Conservation (phyloP, 768 basidiomycete species). For the Kwoniella bestiolae region DNA sequence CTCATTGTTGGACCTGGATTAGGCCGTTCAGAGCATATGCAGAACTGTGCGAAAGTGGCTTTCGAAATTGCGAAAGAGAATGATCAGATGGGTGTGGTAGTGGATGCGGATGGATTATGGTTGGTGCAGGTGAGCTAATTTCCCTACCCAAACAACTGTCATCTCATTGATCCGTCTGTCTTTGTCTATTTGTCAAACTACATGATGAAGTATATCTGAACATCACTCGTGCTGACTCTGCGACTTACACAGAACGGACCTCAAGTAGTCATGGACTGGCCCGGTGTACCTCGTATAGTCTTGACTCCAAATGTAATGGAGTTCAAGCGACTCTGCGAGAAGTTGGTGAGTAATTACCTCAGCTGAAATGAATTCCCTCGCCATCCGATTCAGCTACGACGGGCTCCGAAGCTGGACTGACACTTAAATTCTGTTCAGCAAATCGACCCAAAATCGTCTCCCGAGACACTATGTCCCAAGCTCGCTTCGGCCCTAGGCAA, state of each 20-base stretch:
- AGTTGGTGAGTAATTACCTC: conserved; percentile 68
- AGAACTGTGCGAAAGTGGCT: conserved; percentile 74
- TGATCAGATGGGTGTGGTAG: conserved; percentile 79
- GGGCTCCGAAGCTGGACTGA: no score
- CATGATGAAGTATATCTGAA: no score
- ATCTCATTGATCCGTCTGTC: no score
- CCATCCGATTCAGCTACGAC: no score
- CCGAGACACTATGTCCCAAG: conserved; percentile 65
- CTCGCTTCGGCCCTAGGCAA: conserved; percentile 80
- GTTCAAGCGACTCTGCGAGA: conserved; percentile 80
- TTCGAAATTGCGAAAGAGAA: conserved; percentile 71
- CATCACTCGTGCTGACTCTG: neutral
- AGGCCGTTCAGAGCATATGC: conserved; percentile 90
- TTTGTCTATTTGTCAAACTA: no score
- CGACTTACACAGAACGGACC: conserved; percentile 71
- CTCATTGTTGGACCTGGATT: conserved; percentile 93
- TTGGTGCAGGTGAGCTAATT: conserved; percentile 62
- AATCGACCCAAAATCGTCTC: conserved; percentile 52
- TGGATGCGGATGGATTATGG: conserved; percentile 92
- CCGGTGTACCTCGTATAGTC: conserved; percentile 81
- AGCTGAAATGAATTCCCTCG: no score
- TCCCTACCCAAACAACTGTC: neutral
- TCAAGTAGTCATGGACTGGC: conserved; percentile 65
- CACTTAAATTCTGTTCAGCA: no score
- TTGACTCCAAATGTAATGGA: conserved; percentile 94